phyloP scores from a whole-genome alignment of 768 basidiomycete species.

The Panaeolus cyanescens region DNA sequence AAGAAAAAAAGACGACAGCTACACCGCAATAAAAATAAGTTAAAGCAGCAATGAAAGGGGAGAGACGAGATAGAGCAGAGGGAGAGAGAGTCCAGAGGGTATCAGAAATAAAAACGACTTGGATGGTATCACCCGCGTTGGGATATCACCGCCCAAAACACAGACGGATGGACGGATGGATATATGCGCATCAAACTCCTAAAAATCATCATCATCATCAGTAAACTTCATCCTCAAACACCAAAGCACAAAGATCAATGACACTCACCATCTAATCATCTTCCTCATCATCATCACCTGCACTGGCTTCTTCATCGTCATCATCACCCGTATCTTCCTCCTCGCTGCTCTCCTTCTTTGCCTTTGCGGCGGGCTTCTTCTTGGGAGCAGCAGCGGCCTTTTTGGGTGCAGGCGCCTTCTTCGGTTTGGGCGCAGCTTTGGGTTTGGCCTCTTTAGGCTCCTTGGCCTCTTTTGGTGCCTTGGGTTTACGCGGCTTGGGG shows the following conservation, averaged over 20 bases:
- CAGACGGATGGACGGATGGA: not conserved
- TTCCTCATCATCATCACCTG: not conserved
- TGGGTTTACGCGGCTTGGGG: constrained; percentile 46
- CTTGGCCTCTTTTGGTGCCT: constrained; percentile 34
- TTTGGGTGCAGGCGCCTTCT: constrained; percentile 6
- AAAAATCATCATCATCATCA: not conserved
- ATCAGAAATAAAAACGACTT: not conserved
- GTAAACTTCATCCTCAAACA: not conserved
- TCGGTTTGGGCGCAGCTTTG: constrained; percentile 20
- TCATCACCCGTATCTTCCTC: constrained; percentile 10
- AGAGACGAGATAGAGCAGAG: too few species aligned
- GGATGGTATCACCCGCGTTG: not conserved
- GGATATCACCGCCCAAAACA: too few species aligned
- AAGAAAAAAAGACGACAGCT: too few species aligned
- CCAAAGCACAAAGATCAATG: not conserved
- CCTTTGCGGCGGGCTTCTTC: constrained; percentile 20
- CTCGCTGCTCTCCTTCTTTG: constrained; percentile 10
- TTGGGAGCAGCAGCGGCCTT: constrained; percentile 11
- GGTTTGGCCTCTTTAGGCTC: constrained; percentile 28
- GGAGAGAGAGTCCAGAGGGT: too few species aligned
- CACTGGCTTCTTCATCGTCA: not conserved
- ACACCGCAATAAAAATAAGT: too few species aligned
- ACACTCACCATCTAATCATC: not conserved
- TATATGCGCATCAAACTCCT: not conserved
- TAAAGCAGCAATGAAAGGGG: too few species aligned